phyloP scores from a whole-genome alignment of 148 eudicot species.

The Heliamphora exappendiculata region DNA sequence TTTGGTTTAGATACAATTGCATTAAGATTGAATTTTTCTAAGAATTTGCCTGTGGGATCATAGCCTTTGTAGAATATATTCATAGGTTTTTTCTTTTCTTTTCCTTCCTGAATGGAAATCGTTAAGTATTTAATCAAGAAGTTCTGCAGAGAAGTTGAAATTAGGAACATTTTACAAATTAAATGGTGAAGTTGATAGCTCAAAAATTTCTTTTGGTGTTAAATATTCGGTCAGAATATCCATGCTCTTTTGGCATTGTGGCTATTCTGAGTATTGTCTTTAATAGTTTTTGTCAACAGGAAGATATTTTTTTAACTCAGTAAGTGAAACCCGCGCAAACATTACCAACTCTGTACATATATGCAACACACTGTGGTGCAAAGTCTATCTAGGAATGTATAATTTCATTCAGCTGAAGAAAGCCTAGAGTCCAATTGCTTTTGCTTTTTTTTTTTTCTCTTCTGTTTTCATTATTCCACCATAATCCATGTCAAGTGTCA shows the following conservation, averaged over 20 bases:
- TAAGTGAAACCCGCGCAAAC: too few relatives aligned
- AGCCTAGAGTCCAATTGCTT: background rate
- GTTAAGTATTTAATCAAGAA: background rate
- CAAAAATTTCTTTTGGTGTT: background rate
- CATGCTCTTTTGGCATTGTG: background rate
- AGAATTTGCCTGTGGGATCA: background rate
- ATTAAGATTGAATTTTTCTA: background rate
- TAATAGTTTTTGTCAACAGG: too few relatives aligned
- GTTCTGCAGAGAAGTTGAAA: background rate
- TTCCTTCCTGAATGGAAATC: background rate
- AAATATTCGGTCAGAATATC: background rate
- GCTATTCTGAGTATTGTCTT: background rate
- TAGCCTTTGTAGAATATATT: background rate
- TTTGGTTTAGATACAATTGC: too few relatives aligned
- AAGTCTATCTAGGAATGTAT: too few relatives aligned
- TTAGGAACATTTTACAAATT: too few relatives aligned
- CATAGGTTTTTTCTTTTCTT: background rate
- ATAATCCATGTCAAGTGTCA: too few relatives aligned
- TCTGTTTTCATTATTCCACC: background rate
- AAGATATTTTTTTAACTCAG: too few relatives aligned
- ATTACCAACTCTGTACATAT: background rate
- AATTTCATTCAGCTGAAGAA: background rate
- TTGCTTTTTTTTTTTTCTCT: too few relatives aligned
- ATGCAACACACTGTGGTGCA: too few relatives aligned
- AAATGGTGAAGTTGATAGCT: too few relatives aligned